Base-by-base conservation (phyloP, 2,329 filamentous ascomycete species). In the Paraphaeosphaeria sporulosa region DNA sequence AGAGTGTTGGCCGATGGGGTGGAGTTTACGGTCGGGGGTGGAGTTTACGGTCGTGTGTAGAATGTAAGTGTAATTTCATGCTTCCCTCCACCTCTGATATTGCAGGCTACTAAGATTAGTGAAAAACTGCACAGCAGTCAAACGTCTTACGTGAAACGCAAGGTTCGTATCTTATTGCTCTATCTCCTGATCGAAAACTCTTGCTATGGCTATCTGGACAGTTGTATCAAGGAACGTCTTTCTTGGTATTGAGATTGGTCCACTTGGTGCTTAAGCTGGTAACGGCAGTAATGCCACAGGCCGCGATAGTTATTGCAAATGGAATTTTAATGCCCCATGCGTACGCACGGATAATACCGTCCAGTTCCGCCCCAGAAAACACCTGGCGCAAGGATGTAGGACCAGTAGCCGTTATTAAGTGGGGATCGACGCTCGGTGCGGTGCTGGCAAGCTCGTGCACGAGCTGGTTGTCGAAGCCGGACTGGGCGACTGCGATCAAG, bases 361-460 rank as follows among this genome's bases (percentile, higher is more conserved):
- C 15, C 7, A 69, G 48, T 36, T 62, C 48, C 4, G 42, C 55
- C 4, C 30, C 57, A 0, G 65, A 42, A 17, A 80, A 77, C 2
- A 73, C 69, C 2, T 67, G 48, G 6, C 76, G 67, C 9, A 83
- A 65, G 23, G 78, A 72, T 1, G 79, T 79, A 0, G 80, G 81
- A 17, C 80, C 81, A 0, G 76, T 76, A 1, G 64, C 65, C n/a
- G 81, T 65, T 5, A 82, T 71, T 0, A 57, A 36, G 0, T 59
- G 58, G 0, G 76, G 64, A 46, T 76, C 58, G 25, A 79, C 68
- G 8, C 55, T 64, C 0, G 79, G 78, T 1, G 73, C 74, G 5
- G 71, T 69, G 13, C 61, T 56, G 1, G 66, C 61, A 3, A 80
- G 61, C 1, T 61, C 60, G 2, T 61, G 55, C 77, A 77, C 15